Conservation (phyloP, 148 eudicot genomes). For the Salicornia ramosissima region DNA sequence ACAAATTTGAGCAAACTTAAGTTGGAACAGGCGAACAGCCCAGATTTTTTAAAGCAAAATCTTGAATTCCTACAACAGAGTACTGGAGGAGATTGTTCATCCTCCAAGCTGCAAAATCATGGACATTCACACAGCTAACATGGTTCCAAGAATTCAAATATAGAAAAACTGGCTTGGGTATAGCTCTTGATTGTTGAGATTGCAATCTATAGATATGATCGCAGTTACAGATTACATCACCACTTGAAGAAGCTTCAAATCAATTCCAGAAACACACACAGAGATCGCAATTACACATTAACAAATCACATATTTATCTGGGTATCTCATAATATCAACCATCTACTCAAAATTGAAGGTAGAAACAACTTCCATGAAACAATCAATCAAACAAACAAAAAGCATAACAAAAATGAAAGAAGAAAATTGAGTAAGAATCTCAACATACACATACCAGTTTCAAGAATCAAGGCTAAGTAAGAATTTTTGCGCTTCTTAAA, state of each 20-base stretch:
- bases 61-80: neutral
- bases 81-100: neutral
- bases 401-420: neutral
- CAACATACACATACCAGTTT: constrained; percentile 74
- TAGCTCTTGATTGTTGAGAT: neutral
- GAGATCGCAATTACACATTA: neutral
- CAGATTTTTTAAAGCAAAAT: neutral
- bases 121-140: neutral
- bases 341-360: neutral
- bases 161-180: neutral
- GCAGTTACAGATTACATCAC: no score
- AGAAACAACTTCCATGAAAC: neutral
- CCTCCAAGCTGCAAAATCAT: neutral
- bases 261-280: no score
- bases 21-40: no score
- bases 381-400: neutral
- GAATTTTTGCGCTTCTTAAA: constrained; percentile 67
- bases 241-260: no score
- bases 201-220: neutral
- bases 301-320: neutral
- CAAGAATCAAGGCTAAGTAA: constrained; percentile 64
- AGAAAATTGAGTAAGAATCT: no score
- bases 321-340: neutral
- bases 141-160: neutral
- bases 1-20: neutral